These are phyloP conservation scores for Isochrysis galbana DNA, from an alignment of 78 protist species.

Conservation along the genomic window DNA sequence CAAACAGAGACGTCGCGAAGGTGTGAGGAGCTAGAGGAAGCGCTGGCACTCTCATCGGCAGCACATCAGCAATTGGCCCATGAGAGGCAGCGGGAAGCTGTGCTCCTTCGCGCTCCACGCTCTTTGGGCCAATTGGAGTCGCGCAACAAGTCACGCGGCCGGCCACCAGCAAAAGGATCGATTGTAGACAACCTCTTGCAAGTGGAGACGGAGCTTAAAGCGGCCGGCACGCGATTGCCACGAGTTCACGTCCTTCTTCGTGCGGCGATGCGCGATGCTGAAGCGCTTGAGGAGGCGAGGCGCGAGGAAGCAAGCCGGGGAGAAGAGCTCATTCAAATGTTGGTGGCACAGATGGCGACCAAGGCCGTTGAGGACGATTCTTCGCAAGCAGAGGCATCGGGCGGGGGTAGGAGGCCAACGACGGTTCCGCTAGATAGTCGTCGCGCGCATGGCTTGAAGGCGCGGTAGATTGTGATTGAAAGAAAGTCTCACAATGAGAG, in stretches of 20 bases:
- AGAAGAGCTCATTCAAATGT: not conserved
- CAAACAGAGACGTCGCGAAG: not conserved
- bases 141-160: not conserved
- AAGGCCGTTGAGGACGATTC: too few species aligned
- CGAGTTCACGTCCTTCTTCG: not conserved
- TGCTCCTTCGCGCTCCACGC: not conserved
- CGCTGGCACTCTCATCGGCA: not conserved
- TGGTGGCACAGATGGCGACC: not conserved
- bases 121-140: not conserved
- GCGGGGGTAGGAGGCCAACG: too few species aligned
- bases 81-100: not conserved
- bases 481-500: too few species aligned
- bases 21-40: not conserved
- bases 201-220: not conserved
- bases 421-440: too few species aligned
- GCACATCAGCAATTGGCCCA: not conserved
- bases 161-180: not conserved
- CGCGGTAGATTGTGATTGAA: too few species aligned
- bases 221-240: not conserved
- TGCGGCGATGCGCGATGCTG: not conserved
- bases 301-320: not conserved
- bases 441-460: too few species aligned
- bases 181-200: not conserved
- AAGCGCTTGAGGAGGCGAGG: not conserved
- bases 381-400: too few species aligned